Evolutionary conservation across 371 early-diverging fungal species (phyloP).

Genomic region (Mucor velutinosus): DNA sequence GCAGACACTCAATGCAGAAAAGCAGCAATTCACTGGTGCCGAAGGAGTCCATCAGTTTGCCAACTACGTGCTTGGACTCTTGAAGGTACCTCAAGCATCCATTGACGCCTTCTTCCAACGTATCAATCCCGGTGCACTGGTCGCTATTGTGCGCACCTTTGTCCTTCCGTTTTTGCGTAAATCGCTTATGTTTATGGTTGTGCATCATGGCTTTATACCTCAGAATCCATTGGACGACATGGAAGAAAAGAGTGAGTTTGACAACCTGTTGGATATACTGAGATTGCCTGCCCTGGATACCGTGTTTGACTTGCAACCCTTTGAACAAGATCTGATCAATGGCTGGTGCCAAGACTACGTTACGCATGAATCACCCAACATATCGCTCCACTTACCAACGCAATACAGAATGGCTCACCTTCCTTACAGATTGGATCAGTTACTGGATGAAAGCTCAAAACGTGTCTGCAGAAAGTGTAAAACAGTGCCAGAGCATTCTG

Average conservation of each 20-base stretch:
- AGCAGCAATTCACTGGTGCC: background rate
- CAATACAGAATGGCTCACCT: conserved; percentile 71
- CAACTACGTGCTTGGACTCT: conserved; percentile 7
- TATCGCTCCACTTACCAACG: conserved; percentile 57
- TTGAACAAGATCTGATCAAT: conserved; percentile 26
- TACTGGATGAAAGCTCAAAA: conserved; percentile 81
- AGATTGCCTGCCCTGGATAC: conserved; percentile 32
- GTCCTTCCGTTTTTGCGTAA: conserved; percentile 48
- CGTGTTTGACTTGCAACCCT: conserved; percentile 24
- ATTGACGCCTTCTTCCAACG: conserved; percentile 20
- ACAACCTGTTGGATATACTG: conserved; percentile 33
- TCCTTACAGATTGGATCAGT: conserved; percentile 79
- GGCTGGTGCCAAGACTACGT: conserved; percentile 45
- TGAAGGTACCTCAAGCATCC: background rate
- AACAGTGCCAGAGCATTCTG: conserved; percentile 84
- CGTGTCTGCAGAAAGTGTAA: conserved; percentile 83
- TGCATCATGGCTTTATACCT: conserved; percentile 43
- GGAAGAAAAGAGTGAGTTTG: conserved; percentile 34
- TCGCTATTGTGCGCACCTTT: conserved; percentile 35
- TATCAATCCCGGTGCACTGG: conserved; percentile 19
- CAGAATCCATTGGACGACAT: conserved; percentile 29
- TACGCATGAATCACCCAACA: conserved; percentile 3
- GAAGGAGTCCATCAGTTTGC: conserved; percentile 17
- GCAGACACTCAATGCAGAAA: conserved; percentile 6
- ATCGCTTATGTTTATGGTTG: conserved; percentile 42